Evolutionary conservation across 371 early-diverging fungal genomes (phyloP), one percentile per base, ranked within the genome.

Genomic region (Chytridium lagenaria): DNA sequence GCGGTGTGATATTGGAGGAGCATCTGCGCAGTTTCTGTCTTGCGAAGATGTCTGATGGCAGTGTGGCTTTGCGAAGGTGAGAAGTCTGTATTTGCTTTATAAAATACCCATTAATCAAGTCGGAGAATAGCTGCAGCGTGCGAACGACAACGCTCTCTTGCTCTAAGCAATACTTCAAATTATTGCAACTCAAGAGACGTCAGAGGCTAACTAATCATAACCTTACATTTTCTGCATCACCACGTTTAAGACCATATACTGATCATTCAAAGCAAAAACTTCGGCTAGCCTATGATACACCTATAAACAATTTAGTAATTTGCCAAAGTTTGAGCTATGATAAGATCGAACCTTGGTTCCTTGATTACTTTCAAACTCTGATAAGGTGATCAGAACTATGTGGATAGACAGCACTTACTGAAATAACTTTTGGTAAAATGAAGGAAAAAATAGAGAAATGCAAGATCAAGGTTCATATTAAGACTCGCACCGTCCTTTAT

Each of bases 341-440:
- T 38, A 15, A n/a, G n/a, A n/a, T 57, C n/a, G 5, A 57, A 66
- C 66, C 28, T 66, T 66, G 16, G 49, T 44, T 10, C 66, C 66
- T 44, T 66, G 66, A 44, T 66, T 38, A 12, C 44, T 66, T 44
- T 66, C 66, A 66, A 34, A 61, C 30, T 5, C 66, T 66, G 15
- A 15, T n/a, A n/a, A n/a, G n/a, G n/a, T n/a, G n/a, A n/a, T n/a
- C n/a, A n/a, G n/a, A n/a, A n/a, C n/a, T n/a, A n/a, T 12, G 66
- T 66, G 12, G 15, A n/a, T 10, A 16, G 12, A 66, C 19, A 28
- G 61, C 3, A 12, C 31, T 66, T 66, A 68, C 92, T 87, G 51
- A 95, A 88, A 73, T 95, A 95, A 10, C 90, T 87, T 50, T 91
- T 89, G 55, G 91, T 83, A 75, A 95, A 95, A 50, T 86, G 86